Conservation (phyloP, 108 stramenopile species). For the Conticribra guillardii region DNA sequence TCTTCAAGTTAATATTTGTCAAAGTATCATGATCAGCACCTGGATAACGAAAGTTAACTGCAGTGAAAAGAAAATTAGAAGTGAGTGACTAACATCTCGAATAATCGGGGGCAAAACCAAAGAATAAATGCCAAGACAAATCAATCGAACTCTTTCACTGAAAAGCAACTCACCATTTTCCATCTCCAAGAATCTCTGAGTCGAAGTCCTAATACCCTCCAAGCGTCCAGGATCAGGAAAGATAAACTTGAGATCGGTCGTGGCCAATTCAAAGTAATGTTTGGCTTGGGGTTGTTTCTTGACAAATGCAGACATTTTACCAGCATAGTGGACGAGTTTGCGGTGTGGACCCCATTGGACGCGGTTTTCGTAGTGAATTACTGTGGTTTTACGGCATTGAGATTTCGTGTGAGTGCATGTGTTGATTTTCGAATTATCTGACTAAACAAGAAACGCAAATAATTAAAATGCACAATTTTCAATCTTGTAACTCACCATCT, state of each 20-base stretch:
- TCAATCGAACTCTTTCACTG: not conserved
- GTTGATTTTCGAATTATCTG: too few relatives aligned
- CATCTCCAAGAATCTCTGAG: constrained; percentile 96
- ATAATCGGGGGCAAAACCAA: not conserved
- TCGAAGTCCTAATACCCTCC: constrained; percentile 95
- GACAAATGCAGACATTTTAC: constrained; percentile 90
- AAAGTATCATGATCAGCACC: constrained; percentile 71
- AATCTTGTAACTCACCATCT: constrained; percentile 58
- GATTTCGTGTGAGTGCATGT: too few relatives aligned
- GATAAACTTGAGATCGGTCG: constrained; percentile 82
- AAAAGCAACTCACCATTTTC: constrained; percentile 39
- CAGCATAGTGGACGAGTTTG: constrained; percentile 93
- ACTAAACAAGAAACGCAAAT: too few relatives aligned
- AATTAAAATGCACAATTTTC: too few relatives aligned
- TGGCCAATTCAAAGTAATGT: constrained; percentile 94
- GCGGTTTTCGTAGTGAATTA: constrained; percentile 95
- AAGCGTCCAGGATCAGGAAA: constrained; percentile 93
- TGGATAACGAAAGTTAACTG: constrained; percentile 89
- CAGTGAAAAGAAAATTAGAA: not conserved
- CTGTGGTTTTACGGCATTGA: too few relatives aligned
- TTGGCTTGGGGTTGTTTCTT: constrained; percentile 93
- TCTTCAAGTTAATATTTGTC: constrained; percentile 78
- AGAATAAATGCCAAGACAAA: not conserved
- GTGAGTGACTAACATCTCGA: not conserved
- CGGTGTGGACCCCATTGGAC: constrained; percentile 87